A percentile compares a stretch with the other conserved stretches of the same genome.
Conservation (phyloP, 192 early-diverging fungal genomes). For the Backusella mclennaniae region DNA sequence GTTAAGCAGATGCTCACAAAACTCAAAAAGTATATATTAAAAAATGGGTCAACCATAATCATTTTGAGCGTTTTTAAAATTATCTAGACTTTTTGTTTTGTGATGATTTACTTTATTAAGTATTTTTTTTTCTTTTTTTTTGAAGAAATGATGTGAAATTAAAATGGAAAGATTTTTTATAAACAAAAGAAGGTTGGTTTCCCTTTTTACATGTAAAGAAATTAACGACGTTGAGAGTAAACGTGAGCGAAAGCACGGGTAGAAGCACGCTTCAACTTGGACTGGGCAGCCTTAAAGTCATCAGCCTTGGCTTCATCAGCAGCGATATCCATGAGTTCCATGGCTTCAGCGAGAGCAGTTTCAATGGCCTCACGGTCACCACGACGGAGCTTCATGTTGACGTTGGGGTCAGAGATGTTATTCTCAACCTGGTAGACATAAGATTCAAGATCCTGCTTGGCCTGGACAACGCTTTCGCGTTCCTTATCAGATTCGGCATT, state of each 20-base stretch:
- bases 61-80: too few relatives aligned
- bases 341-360: constrained; percentile 73
- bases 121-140: too few relatives aligned
- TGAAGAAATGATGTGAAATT: too few relatives aligned
- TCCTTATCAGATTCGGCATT: constrained; percentile 77
- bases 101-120: too few relatives aligned
- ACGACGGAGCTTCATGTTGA: constrained; percentile 69
- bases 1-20: too few relatives aligned
- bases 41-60: too few relatives aligned
- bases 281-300: constrained; percentile 60
- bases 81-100: too few relatives aligned
- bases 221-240: constrained; percentile 39
- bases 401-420: constrained; percentile 60
- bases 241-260: constrained; percentile 63
- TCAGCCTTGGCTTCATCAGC: constrained; percentile 59
- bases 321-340: constrained; percentile 68
- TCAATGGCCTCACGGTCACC: constrained; percentile 71
- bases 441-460: constrained; percentile 80
- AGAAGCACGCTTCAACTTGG: constrained; percentile 69
- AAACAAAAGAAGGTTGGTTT: background rate
- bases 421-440: constrained; percentile 65
- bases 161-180: background rate
- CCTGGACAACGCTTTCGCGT: constrained; percentile 71
- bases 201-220: constrained; percentile 21
- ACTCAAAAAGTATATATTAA: too few relatives aligned